Conservation (phyloP, 1,284 basidiomycete genomes). For the Hypsizygus ulmarius region DNA sequence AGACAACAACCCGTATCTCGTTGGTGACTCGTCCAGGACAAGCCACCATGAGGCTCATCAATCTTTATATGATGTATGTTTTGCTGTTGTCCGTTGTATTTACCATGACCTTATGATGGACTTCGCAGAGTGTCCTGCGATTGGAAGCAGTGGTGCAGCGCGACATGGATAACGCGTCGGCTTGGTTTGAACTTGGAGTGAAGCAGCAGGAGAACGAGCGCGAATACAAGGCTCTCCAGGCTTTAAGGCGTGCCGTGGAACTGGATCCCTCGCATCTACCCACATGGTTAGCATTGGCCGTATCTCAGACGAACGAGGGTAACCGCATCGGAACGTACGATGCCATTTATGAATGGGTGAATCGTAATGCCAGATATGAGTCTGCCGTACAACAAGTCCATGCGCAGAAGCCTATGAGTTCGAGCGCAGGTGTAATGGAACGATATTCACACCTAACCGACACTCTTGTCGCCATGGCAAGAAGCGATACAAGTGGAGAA, state of each 20-base stretch:
- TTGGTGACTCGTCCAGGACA: slow-evolving; percentile 53
- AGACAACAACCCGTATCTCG: slow-evolving; percentile 76
- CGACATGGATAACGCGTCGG: slow-evolving; percentile 66
- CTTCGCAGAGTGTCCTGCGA: slow-evolving; percentile 81
- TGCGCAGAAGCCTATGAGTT: slow-evolving; percentile 31
- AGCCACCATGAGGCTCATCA: slow-evolving; percentile 53
- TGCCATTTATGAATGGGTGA: slow-evolving; percentile 84
- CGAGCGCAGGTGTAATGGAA: slow-evolving; percentile 36
- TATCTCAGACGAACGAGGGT: slow-evolving; percentile 92
- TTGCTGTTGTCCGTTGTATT: no score
- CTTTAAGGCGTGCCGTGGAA: slow-evolving; percentile 78
- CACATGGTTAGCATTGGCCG: slow-evolving; percentile 89
- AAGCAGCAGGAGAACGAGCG: slow-evolving; percentile 99
- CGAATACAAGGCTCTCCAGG: slow-evolving; percentile 87
- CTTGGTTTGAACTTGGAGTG: slow-evolving; percentile 93
- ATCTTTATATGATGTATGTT: slow-evolving; percentile 58
- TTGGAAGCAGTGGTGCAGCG: slow-evolving; percentile 88
- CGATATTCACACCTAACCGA: slow-evolving; percentile 51
- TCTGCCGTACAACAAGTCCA: slow-evolving; percentile 44
- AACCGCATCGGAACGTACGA: slow-evolving; percentile 72
- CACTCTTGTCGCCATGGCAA: slow-evolving; percentile 69
- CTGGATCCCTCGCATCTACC: slow-evolving; percentile 77
- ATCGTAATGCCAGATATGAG: slow-evolving; percentile 54
- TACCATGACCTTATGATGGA: no score
- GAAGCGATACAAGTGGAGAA: slow-evolving; percentile 48